Conservation (phyloP, 1,284 basidiomycete genomes). For the Papiliotrema terrestris region DNA sequence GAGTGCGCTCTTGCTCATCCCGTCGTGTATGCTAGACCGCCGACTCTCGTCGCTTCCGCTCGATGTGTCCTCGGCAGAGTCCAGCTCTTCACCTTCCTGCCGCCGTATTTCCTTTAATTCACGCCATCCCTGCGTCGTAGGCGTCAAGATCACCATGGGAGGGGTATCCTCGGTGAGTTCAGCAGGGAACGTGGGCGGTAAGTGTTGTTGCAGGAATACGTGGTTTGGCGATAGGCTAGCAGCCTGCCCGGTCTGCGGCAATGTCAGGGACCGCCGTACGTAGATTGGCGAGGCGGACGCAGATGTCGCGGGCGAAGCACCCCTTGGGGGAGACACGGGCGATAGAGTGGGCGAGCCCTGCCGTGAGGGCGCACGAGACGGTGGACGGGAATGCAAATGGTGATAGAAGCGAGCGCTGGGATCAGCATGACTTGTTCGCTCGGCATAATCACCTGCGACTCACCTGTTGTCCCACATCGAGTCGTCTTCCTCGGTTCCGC, state of each 20-base stretch:
- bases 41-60: slow-evolving; percentile 4
- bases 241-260: slow-evolving; percentile 20
- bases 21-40: slow-evolving; percentile 2
- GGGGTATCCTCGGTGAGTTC: slow-evolving; percentile 4
- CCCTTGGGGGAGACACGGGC: slow-evolving; percentile 9
- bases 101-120: slow-evolving; percentile 33
- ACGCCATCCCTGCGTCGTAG: slow-evolving; percentile 50
- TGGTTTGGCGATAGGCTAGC: slow-evolving; percentile 41
- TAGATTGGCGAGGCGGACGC: slow-evolving; percentile 17
- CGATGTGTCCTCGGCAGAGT: background rate
- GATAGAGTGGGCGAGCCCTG: slow-evolving; percentile 35
- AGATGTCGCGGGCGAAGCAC: slow-evolving; percentile 11
- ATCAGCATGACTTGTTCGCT: background rate
- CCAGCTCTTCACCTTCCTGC: slow-evolving; percentile 16
- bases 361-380: slow-evolving; percentile 30
- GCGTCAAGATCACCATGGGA: slow-evolving; percentile 46
- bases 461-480: slow-evolving; percentile 43
- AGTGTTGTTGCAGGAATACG: slow-evolving; percentile 41
- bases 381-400: slow-evolving; percentile 31
- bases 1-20: background rate
- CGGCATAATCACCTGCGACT: slow-evolving; percentile 5
- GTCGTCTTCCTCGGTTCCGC: slow-evolving; percentile 20
- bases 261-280: slow-evolving; percentile 19
- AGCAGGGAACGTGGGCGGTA: slow-evolving; percentile 38
- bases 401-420: slow-evolving; percentile 48